These are phyloP conservation scores for Coemansia sp. DNA, from an alignment of 192 early-diverging fungal genomes.

Conservation along the genomic window DNA sequence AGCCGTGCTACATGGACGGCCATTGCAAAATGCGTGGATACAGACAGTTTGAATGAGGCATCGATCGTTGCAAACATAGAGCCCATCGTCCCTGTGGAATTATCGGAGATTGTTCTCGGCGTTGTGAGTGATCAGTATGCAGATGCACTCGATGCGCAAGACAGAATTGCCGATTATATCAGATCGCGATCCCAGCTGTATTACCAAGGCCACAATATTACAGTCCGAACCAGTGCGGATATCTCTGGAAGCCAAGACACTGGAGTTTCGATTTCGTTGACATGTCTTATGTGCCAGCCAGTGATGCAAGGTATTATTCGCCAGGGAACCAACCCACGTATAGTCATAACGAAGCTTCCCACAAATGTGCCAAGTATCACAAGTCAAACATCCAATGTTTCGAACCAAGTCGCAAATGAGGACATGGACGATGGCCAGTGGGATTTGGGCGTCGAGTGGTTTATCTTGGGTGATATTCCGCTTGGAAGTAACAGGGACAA, in stretches of 20 bases:
- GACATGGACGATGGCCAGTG: constrained; percentile 18
- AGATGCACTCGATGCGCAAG: constrained; percentile 19
- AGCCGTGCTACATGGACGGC: constrained; percentile 10
- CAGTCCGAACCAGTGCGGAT: background rate
- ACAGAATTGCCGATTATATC: constrained; percentile 22
- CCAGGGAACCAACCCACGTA: constrained; percentile 10
- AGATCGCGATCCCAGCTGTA: constrained; percentile 5
- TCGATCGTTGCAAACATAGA: constrained; percentile 21
- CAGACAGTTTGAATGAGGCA: background rate
- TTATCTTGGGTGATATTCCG: constrained; percentile 41
- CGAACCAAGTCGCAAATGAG: background rate
- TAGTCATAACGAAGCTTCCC: constrained; percentile 30
- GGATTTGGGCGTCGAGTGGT: constrained; percentile 52
- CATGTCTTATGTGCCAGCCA: constrained; percentile 54
- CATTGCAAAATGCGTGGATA: constrained; percentile 3
- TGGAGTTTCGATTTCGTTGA: constrained; percentile 5
- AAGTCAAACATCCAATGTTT: background rate
- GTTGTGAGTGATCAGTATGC: constrained; percentile 30
- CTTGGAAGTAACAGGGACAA: constrained; percentile 16
- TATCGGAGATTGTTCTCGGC: constrained; percentile 47
- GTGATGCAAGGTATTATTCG: constrained; percentile 30
- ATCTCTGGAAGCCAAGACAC: background rate
- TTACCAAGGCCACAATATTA: constrained; percentile 10
- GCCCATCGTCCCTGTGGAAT: constrained; percentile 23
- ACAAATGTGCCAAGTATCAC: background rate